Evolutionary conservation across 345 rosid species (phyloP).

Genomic region (Noccaea caerulescens): DNA sequence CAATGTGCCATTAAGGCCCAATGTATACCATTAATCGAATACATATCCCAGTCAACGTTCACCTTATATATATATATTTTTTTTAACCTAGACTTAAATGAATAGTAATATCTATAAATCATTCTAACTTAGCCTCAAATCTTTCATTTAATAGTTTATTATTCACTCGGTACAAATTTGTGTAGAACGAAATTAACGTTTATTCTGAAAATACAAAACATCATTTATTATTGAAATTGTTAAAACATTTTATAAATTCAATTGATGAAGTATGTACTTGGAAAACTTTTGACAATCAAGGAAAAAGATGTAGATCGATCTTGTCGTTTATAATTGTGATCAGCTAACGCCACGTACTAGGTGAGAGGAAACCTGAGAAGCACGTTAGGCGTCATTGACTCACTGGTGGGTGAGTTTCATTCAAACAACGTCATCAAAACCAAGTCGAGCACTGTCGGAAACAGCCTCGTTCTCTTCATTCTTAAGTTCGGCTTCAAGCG

Average conservation of each 20-base stretch:
- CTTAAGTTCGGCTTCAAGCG: conserved; percentile 36
- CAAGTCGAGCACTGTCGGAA: conserved; percentile 37
- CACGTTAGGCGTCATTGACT: background rate
- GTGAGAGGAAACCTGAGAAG: background rate
- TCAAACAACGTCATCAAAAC: conserved; percentile 44
- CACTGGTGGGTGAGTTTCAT: background rate
- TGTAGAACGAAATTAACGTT: too few species aligned
- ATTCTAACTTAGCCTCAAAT: too few species aligned
- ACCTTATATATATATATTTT: too few species aligned
- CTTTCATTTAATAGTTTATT: too few species aligned
- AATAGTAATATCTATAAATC: too few species aligned
- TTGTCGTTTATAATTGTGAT: background rate
- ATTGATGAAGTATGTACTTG: background rate
- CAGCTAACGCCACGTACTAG: background rate
- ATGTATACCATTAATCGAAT: too few species aligned
- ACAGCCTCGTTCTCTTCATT: conserved; percentile 42
- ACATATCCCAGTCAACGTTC: too few species aligned
- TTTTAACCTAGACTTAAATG: too few species aligned
- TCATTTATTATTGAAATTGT: too few species aligned
- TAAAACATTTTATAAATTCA: too few species aligned
- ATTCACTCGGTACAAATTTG: too few species aligned
- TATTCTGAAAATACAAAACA: too few species aligned
- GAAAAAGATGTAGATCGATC: background rate
- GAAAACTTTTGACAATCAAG: background rate
- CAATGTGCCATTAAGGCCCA: background rate